Percentiles rank a stretch among this genome's conserved stretches.
These are phyloP conservation scores for Phytophthora aleatoria DNA, from an alignment of 352 stramenopile species.

Conservation along the genomic window DNA sequence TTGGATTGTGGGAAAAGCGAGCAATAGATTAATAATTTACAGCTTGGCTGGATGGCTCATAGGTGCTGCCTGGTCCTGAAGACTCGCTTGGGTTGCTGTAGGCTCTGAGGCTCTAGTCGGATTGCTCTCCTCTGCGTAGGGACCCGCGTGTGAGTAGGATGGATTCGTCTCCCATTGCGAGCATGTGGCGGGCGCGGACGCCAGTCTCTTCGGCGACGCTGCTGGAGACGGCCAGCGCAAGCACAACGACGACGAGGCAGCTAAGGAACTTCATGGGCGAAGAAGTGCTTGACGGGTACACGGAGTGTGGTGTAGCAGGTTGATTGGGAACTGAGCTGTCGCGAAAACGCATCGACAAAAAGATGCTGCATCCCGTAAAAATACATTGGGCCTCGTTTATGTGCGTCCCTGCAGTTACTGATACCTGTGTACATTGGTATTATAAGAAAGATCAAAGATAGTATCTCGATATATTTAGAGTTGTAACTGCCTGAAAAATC, in stretches of 20 bases:
- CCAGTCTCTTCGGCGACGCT: conserved; percentile 19
- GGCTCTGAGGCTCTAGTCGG: conserved; percentile 1
- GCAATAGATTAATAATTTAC: conserved; percentile 27
- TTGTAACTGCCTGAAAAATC: neutral
- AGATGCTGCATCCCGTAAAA: neutral
- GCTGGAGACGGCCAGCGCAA: conserved; percentile 2
- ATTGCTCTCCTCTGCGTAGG: conserved; percentile 9
- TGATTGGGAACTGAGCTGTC: conserved; percentile 21
- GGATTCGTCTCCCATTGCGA: conserved; percentile 35
- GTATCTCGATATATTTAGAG: neutral
- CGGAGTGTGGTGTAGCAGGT: conserved; percentile 1
- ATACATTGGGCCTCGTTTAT: conserved; percentile 7
- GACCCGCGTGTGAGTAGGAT: conserved; percentile 25
- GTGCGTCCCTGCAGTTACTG: neutral
- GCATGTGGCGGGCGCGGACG: conserved; percentile 25
- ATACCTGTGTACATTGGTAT: neutral
- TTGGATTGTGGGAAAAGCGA: conserved; percentile 1
- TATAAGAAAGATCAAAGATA: neutral
- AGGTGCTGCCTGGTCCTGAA: neutral
- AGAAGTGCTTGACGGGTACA: neutral
- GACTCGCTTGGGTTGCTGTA: neutral
- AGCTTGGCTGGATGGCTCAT: conserved; percentile 6
- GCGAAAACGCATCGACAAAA: neutral
- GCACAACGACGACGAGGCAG: conserved; percentile 1
- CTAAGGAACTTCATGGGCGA: conserved; percentile 22